These are phyloP conservation scores for Talaromyces funiculosus DNA, from an alignment of 2,329 filamentous ascomycete species.

Conservation along the genomic window DNA sequence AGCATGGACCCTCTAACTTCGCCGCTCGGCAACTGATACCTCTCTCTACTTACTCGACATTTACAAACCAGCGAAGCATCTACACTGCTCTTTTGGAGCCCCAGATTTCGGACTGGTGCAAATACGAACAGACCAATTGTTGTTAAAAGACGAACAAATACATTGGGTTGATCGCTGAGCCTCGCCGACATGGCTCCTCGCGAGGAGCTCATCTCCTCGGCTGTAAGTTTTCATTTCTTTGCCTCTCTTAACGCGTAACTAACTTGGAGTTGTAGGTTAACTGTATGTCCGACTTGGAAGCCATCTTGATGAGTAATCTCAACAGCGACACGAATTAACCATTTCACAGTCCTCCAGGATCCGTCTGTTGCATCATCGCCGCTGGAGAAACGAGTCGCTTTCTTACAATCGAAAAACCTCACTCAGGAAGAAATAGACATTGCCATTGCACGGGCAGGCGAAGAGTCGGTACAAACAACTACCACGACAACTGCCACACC, in stretches of 20 bases:
- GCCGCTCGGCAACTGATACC: neutral
- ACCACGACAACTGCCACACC: slow-evolving; percentile 43
- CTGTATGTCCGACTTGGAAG: slow-evolving; percentile 37
- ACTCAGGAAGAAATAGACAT: slow-evolving; percentile 91
- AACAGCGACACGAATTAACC: neutral
- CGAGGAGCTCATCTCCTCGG: slow-evolving; percentile 85
- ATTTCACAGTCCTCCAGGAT: slow-evolving; percentile 78
- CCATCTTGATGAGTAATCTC: neutral
- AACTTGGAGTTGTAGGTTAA: slow-evolving; percentile 37
- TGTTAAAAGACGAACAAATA: neutral
- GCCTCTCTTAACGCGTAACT: neutral
- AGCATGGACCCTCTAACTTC: slow-evolving; percentile 11
- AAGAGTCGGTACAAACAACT: slow-evolving; percentile 45
- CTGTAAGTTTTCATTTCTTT: slow-evolving; percentile 44
- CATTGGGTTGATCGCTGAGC: neutral
- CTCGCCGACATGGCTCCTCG: slow-evolving; percentile 66
- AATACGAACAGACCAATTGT: neutral
- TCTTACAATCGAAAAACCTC: slow-evolving; percentile 92
- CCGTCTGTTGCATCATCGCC: slow-evolving; percentile 83
- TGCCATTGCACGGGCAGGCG: slow-evolving; percentile 70
- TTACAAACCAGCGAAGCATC: neutral
- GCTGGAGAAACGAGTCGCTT: slow-evolving; percentile 87
- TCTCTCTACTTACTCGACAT: neutral
- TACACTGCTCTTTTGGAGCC: neutral
- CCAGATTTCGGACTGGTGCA: neutral